A percentile compares a stretch with the other conserved stretches of the same genome.
phyloP scores from a whole-genome alignment of 306 rosid genomes.

The Quercus glauca region DNA sequence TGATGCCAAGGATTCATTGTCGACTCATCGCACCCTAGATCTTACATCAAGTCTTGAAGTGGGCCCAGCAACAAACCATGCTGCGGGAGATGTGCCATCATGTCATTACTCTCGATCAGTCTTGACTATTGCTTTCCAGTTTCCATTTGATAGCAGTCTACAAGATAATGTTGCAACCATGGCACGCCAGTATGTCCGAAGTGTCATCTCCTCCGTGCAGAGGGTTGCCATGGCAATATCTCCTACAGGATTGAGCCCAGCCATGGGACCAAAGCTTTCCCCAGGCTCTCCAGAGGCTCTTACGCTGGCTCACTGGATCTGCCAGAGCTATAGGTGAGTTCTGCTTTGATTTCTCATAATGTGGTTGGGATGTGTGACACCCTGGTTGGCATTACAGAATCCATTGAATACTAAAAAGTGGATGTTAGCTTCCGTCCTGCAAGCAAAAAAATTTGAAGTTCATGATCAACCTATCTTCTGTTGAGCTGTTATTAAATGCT shows the following conservation, averaged over 20 bases:
- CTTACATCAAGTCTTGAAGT: conserved; percentile 90
- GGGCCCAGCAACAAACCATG: conserved; percentile 49
- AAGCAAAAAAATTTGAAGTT: no score
- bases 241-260: conserved; percentile 65
- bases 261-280: conserved; percentile 62
- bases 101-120: conserved; percentile 71
- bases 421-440: no score
- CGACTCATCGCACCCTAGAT: conserved; percentile 71
- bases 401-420: no score
- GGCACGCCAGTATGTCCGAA: conserved; percentile 89
- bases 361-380: no score
- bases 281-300: conserved; percentile 89
- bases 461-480: no score
- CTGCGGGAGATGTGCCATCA: conserved; percentile 45
- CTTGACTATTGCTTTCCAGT: conserved; percentile 94
- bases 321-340: conserved; percentile 84
- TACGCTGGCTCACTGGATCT: conserved; percentile 86
- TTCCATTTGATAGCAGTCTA: conserved; percentile 76
- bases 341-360: background rate
- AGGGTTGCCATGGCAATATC: conserved; percentile 96
- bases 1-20: conserved; percentile 59
- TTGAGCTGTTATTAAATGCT: no score
- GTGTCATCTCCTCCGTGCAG: conserved; percentile 88
- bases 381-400: no score
- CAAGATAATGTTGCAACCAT: conserved; percentile 79